Evolutionary conservation across 1,139 yeast genomes (phyloP).

Genomic region (Diutina mesorugosa): DNA sequence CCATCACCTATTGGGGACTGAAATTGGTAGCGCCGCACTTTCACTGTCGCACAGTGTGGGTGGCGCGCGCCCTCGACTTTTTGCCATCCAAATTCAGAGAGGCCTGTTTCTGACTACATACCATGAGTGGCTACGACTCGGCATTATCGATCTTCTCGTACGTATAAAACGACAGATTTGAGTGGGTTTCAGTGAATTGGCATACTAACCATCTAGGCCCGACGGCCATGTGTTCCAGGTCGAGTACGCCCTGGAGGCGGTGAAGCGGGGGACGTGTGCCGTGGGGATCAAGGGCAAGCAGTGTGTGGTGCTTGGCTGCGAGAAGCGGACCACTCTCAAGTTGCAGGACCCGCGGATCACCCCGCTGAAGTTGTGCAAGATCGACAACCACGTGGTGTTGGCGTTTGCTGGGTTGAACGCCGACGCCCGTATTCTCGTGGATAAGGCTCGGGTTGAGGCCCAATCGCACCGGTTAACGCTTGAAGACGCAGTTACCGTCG

Average conservation of each 20-base stretch:
- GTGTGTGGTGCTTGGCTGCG: constrained; percentile 90
- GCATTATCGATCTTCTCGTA: constrained; percentile 95
- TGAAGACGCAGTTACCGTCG: constrained; percentile 89
- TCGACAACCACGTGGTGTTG: constrained; percentile 81
- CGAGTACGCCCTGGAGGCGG: constrained; percentile 96
- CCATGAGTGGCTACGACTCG: constrained; percentile 97
- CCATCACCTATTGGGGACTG: constrained; percentile 4
- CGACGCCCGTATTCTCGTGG: constrained; percentile 89
- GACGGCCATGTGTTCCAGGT: constrained; percentile 99
- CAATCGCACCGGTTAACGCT: constrained; percentile 90
- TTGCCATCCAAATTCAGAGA: not conserved
- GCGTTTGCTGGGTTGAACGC: constrained; percentile 98
- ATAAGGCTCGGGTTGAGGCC: constrained; percentile 93
- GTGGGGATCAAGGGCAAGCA: constrained; percentile 91
- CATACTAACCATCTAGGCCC: constrained; percentile 41
- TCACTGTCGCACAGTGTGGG: constrained; percentile 3
- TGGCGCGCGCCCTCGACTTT: not conserved
- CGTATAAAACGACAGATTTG: constrained; percentile 14
- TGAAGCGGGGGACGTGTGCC: constrained; percentile 95
- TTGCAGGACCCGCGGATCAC: constrained; percentile 94
- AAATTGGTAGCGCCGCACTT: not conserved
- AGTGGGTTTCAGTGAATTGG: not conserved
- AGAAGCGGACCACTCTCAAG: constrained; percentile 87
- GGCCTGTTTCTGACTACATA: not conserved
- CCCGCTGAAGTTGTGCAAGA: constrained; percentile 84